These are phyloP conservation scores for Ambrosia artemisiifolia DNA, from an alignment of 129 eudicot genomes.

Conservation along the genomic window DNA sequence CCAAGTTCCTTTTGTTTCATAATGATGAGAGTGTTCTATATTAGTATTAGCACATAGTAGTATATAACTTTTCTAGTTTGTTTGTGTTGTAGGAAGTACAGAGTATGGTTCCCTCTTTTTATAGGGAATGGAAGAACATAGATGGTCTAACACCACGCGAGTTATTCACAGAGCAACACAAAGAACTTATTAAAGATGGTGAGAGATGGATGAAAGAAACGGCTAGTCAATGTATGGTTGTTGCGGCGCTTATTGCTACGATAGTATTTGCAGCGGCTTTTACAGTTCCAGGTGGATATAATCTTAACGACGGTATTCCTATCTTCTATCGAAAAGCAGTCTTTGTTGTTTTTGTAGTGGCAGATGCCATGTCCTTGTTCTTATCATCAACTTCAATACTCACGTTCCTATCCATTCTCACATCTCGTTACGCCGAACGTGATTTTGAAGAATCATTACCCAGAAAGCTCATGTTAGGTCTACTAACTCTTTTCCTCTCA, in stretches of 20 bases:
- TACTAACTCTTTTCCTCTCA: too few relatives aligned
- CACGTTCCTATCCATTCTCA: too few relatives aligned
- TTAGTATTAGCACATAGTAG: neutral
- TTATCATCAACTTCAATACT: neutral
- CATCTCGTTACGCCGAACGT: too few relatives aligned
- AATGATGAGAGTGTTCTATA: neutral
- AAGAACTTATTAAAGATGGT: neutral
- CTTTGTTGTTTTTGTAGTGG: neutral
- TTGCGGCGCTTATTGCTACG: neutral
- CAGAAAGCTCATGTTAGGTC: too few relatives aligned
- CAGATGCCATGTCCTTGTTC: neutral
- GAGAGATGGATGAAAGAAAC: neutral
- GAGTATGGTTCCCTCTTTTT: neutral
- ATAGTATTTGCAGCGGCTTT: neutral
- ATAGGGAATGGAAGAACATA: neutral
- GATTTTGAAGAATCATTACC: too few relatives aligned
- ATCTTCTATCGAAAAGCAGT: neutral
- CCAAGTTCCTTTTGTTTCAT: neutral
- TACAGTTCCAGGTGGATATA: neutral
- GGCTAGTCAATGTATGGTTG: neutral
- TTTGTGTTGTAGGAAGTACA: neutral
- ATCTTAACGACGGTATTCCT: neutral
- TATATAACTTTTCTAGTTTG: neutral
- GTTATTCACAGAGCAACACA: neutral
- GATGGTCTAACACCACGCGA: constrained; percentile 1